phyloP scores from a whole-genome alignment of 495 filamentous ascomycete genomes.

The Amniculicola lignicola region DNA sequence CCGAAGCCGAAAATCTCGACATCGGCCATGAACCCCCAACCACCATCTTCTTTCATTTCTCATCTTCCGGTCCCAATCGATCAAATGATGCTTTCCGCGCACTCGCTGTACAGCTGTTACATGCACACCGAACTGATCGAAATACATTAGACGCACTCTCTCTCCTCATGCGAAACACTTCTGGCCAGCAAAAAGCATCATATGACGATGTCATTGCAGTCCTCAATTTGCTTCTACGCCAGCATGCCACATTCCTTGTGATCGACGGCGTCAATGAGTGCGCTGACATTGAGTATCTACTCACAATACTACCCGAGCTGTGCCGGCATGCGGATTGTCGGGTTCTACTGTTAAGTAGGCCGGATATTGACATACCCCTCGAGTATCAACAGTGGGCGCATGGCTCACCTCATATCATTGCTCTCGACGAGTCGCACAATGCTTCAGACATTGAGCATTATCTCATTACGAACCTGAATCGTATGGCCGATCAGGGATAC shows the following conservation, averaged over 20 bases:
- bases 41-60: slow-evolving; percentile 26
- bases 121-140: slow-evolving; percentile 21
- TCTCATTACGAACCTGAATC: slow-evolving; percentile 12
- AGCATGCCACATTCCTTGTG: slow-evolving; percentile 28
- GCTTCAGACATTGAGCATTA: slow-evolving; percentile 10
- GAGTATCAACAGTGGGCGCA: slow-evolving; percentile 22
- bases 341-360: slow-evolving; percentile 19
- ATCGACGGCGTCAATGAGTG: slow-evolving; percentile 31
- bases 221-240: slow-evolving; percentile 13
- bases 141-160: slow-evolving; percentile 23
- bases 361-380: slow-evolving; percentile 11
- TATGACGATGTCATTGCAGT: slow-evolving; percentile 24
- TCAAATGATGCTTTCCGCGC: slow-evolving; percentile 22
- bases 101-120: slow-evolving; percentile 17
- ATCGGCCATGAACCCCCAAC: slow-evolving; percentile 18
- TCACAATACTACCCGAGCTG: slow-evolving; percentile 15
- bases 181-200: slow-evolving; percentile 16
- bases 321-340: slow-evolving; percentile 15
- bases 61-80: slow-evolving; percentile 3
- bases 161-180: slow-evolving; percentile 19
- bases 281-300: slow-evolving; percentile 11
- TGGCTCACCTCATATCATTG: slow-evolving; percentile 6
- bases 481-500: slow-evolving; percentile 22
- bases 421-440: slow-evolving; percentile 9
- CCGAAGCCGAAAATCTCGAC: slow-evolving; percentile 18